phyloP scores from a whole-genome alignment of 2,329 filamentous ascomycete genomes.

The Coccinonectria pachysandricola region DNA sequence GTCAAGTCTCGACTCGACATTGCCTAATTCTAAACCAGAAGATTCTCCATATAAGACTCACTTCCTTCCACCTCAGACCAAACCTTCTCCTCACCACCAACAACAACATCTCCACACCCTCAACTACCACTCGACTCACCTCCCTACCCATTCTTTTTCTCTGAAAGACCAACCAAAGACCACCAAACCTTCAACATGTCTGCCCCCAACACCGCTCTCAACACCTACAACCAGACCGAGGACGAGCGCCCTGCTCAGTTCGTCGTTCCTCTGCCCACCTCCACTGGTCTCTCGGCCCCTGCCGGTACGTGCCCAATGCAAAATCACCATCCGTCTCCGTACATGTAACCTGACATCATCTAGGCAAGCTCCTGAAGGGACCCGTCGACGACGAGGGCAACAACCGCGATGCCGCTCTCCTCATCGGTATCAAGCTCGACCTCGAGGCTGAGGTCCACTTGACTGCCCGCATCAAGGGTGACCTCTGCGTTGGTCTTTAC shows the following conservation, averaged over 20 bases:
- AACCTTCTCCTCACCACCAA: constrained; percentile 8
- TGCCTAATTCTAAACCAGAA: no score
- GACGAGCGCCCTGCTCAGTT: constrained; percentile 18
- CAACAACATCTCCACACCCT: constrained; percentile 13
- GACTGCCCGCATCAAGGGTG: constrained; percentile 1
- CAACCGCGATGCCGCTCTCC: constrained; percentile 45
- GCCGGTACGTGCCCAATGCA: no score
- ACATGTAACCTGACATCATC: no score
- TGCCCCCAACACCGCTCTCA: constrained; percentile 13
- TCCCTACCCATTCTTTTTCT: constrained; percentile 10
- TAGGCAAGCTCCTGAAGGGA: constrained; percentile 47
- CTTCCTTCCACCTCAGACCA: constrained; percentile 5
- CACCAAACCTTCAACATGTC: constrained; percentile 6
- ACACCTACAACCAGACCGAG: constrained; percentile 19
- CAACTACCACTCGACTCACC: constrained; percentile 15
- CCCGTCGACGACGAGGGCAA: constrained; percentile 47
- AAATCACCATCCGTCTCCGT: no score
- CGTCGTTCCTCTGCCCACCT: constrained; percentile 20
- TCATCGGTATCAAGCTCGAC: constrained; percentile 51
- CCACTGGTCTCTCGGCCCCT: constrained; percentile 26
- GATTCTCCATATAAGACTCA: constrained; percentile 18
- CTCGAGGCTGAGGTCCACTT: constrained; percentile 1
- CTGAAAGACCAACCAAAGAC: no score
- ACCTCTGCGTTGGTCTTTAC: not conserved
- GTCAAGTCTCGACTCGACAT: no score